Conservation (phyloP, 2,329 filamentous ascomycete genomes). For the Sporothrix inflata region DNA sequence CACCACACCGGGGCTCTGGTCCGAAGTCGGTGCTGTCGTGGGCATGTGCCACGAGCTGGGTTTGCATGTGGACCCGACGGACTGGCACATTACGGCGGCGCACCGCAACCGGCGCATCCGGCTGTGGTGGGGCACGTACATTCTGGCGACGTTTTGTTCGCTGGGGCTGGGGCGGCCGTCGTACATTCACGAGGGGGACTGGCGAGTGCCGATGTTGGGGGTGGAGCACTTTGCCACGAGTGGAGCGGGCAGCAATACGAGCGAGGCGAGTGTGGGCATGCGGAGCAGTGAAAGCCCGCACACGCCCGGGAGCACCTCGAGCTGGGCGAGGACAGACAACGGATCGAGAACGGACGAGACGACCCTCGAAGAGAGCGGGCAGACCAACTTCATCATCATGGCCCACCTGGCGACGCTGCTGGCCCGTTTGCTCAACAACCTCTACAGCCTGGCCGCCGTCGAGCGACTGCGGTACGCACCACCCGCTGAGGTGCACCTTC, state of each 20-base stretch:
- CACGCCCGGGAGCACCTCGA: no score
- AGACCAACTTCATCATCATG: neutral
- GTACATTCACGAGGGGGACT: neutral
- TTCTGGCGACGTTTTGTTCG: neutral
- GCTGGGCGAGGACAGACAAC: no score
- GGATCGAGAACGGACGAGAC: no score
- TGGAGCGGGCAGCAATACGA: neutral
- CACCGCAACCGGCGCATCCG: conserved; percentile 9
- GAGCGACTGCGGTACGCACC: neutral
- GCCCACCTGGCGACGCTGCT: neutral
- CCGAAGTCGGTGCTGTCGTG: neutral
- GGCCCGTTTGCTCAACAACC: neutral
- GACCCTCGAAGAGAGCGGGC: neutral
- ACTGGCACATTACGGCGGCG: neutral
- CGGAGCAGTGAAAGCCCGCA: no score
- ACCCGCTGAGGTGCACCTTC: neutral
- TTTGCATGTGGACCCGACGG: neutral
- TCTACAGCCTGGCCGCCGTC: neutral
- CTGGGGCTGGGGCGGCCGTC: neutral
- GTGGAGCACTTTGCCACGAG: neutral
- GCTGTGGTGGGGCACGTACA: neutral
- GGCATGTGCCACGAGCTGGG: conserved; percentile 16
- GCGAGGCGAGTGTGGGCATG: neutral
- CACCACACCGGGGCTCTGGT: neutral
- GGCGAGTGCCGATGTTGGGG: neutral